Base-by-base conservation (phyloP, 2,329 filamentous ascomycete species). In the Clonostachys solani region DNA sequence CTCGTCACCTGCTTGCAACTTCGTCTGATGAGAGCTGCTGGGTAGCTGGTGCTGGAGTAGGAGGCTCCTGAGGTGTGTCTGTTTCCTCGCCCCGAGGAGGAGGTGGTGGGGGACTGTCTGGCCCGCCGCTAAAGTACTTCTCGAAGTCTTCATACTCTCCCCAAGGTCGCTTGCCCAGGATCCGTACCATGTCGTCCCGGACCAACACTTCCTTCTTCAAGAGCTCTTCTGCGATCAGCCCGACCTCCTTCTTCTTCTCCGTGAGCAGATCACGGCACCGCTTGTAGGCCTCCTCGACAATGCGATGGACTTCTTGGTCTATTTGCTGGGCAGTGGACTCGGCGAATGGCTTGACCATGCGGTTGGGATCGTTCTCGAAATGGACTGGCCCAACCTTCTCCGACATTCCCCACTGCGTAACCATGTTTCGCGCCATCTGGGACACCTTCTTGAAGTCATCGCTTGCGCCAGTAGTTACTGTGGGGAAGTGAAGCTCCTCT, bases 391-490 rank as follows among this genome's bases (percentile, higher is more conserved):
- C 92, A 42, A 99, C 86, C 72, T 95, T 95, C 56, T 89, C 82
- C 38, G 88, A 95, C 94, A 99, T 99, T 56, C 94, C 94, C 86
- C 91, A 99, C 66, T 96, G 89, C n/a, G 92, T 99, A 33, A 99
- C 94, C 94, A 99, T 99, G 52, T 88, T 86, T 16, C 89, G 95
- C 5, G 94, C 95, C 87, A 96, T 92, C 48, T 85, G 82, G 3
- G 94, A 96, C 38, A 97, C 94, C 73, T 99, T 99, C 71, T 94
- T 92, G 80, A 99, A 99, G 65, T 99, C 94, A 65, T 97, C 94
- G 46, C 86, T 92, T 17, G 92, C 94, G 48, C 94, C 94, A 42
- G 89, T 94, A 2, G 94, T 99, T 17, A 99, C 94, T 0, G 91
- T 95, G 34, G 94, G 86, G 69, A 99, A 99, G 71, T 99, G 92